Evolutionary conservation across 352 stramenopile species (phyloP).

Genomic region (Phytophthora palmivora): DNA sequence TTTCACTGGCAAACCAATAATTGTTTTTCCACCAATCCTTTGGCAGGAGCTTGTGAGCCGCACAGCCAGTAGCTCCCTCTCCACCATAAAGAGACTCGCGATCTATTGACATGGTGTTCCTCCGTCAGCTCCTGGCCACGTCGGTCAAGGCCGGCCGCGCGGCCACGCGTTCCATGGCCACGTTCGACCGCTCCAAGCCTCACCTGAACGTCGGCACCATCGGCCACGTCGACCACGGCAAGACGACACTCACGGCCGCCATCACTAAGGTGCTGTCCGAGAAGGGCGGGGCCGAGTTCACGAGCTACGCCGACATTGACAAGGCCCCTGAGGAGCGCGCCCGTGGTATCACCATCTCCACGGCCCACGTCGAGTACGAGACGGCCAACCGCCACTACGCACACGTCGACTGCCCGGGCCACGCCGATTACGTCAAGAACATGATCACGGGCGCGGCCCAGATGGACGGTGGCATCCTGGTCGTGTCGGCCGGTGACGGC

Average conservation of each 20-base stretch:
- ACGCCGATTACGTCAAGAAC: constrained; percentile 92
- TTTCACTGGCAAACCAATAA: background rate
- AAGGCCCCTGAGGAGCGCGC: constrained; percentile 89
- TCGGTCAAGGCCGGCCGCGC: constrained; percentile 19
- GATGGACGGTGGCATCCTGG: constrained; percentile 95
- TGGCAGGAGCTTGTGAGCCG: constrained; percentile 12
- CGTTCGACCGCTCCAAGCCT: constrained; percentile 93
- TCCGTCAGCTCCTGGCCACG: constrained; percentile 37
- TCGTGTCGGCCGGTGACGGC: constrained; percentile 88
- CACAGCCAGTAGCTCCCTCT: constrained; percentile 16
- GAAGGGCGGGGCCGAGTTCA: constrained; percentile 80
- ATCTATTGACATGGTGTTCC: constrained; percentile 31
- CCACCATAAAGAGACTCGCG: constrained; percentile 13
- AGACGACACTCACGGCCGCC: constrained; percentile 96
- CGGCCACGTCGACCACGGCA: constrained; percentile 97
- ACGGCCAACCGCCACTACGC: constrained; percentile 54
- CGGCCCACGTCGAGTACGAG: constrained; percentile 40
- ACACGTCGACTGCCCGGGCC: constrained; percentile 97
- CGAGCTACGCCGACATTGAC: constrained; percentile 95
- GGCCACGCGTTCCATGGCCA: constrained; percentile 42
- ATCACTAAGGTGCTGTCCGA: constrained; percentile 94
- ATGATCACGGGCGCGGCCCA: constrained; percentile 98
- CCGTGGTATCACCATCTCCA: constrained; percentile 44
- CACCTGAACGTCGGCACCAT: constrained; percentile 99
- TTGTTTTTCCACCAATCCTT: background rate